Percentiles rank a stretch among this genome's conserved stretches.
phyloP scores from a whole-genome alignment of 1,284 basidiomycete species.

The Apiotrichum sp. region DNA sequence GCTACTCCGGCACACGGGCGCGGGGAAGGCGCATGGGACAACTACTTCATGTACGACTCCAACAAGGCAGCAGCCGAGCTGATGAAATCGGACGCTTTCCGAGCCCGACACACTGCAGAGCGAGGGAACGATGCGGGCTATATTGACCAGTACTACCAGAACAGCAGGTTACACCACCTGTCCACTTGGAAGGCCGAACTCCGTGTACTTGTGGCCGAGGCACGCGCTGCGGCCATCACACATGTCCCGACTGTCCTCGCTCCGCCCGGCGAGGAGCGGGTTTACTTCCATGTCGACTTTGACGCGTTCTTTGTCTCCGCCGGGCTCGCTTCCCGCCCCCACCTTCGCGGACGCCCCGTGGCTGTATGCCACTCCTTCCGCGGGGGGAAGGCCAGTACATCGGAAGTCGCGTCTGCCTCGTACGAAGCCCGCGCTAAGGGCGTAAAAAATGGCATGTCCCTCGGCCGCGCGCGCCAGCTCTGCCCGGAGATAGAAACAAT shows the following conservation, averaged over 20 bases:
- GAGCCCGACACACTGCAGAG: constrained; percentile 72
- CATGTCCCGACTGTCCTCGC: constrained; percentile 12
- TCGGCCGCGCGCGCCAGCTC: constrained; percentile 74
- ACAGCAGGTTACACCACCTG: constrained; percentile 85
- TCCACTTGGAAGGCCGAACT: constrained; percentile 90
- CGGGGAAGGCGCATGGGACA: constrained; percentile 30
- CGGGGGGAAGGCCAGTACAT: constrained; percentile 65
- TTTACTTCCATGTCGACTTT: constrained; percentile 93
- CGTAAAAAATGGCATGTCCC: constrained; percentile 89
- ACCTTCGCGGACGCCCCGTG: constrained; percentile 75
- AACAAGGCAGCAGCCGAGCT: constrained; percentile 67
- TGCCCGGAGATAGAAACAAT: constrained; percentile 64
- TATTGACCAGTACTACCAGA: constrained; percentile 82
- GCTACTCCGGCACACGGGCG: not conserved
- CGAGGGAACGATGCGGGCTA: constrained; percentile 66
- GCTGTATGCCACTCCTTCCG: constrained; percentile 89
- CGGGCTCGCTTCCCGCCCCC: constrained; percentile 68
- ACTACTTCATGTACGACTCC: constrained; percentile 51
- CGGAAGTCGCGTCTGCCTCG: constrained; percentile 89
- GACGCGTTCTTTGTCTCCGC: constrained; percentile 96
- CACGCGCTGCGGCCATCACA: constrained; percentile 48
- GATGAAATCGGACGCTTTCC: constrained; percentile 77
- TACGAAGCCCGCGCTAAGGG: constrained; percentile 88
- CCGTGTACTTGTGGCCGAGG: constrained; percentile 70
- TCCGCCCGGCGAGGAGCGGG: constrained; percentile 48